A percentile compares a stretch with the other conserved stretches of the same genome.
Conservation (phyloP, 2,329 filamentous ascomycete species). For the Ceratocystis eucalypticola region DNA sequence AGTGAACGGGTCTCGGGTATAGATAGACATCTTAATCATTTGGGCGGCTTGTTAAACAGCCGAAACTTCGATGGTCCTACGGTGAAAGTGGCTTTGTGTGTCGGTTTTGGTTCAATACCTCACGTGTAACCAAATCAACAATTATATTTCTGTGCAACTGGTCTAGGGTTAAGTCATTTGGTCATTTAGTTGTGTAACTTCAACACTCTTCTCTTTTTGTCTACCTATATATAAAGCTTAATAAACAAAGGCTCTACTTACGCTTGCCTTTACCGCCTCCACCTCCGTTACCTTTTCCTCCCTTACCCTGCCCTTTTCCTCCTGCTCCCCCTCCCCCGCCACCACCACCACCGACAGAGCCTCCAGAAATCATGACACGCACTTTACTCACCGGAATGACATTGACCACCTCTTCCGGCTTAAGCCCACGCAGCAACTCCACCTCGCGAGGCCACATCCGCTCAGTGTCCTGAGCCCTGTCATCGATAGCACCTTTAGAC, state of each 20-base stretch:
- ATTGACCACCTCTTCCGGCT: slow-evolving; percentile 70
- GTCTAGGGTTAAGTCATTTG: too few species aligned
- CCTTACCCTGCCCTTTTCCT: slow-evolving; percentile 23
- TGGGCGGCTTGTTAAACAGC: too few species aligned
- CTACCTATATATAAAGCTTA: too few species aligned
- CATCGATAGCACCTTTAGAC: slow-evolving; percentile 47
- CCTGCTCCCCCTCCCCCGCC: slow-evolving; percentile 27
- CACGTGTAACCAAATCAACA: neutral
- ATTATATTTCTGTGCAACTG: neutral
- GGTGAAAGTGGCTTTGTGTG: too few species aligned
- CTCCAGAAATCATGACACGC: slow-evolving; percentile 60
- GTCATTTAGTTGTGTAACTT: neutral
- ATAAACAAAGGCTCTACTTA: slow-evolving; percentile 18
- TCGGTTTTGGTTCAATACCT: neutral
- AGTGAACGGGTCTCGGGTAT: neutral
- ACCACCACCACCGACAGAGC: slow-evolving; percentile 30
- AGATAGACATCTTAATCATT: too few species aligned
- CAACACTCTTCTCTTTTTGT: neutral
- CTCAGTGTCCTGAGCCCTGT: slow-evolving; percentile 49
- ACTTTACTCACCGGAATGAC: slow-evolving; percentile 68
- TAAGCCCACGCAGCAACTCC: slow-evolving; percentile 70
- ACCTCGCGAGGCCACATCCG: slow-evolving; percentile 73
- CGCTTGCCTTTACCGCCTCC: slow-evolving; percentile 34
- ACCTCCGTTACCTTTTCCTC: slow-evolving; percentile 24
- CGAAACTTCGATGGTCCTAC: too few species aligned